Base-by-base conservation (phyloP, 345 rosid genomes). In the Euphorbia pulcherrima region DNA sequence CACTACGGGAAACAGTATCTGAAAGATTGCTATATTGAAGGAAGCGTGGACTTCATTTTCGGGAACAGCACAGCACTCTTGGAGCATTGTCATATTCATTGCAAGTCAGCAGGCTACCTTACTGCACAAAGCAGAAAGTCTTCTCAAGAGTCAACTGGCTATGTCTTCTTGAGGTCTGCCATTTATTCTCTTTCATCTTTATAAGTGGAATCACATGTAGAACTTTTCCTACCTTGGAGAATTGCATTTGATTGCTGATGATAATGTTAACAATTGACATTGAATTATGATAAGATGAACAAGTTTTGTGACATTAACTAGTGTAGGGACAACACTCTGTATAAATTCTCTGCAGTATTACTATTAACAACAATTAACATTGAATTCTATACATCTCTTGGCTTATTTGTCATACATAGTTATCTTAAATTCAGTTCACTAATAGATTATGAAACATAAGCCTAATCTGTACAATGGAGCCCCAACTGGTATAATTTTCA, bases 41-140 rank as follows among this genome's bases (percentile, higher is more conserved):
- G 99, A 71, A 86, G 93, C 1, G 93, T 89, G 54, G 99, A 92
- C 83, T 90, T 92, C 82, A 92, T 92, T 64, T 94, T 95, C 54
- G 99, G 97, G 70, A 95, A 95, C 67, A 95, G 96, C 72, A 92
- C 97, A 0, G 90, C 97, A 13, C 87, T 92, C 23, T 78, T 95
- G 78, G 99, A 95, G 87, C 92, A 94, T 60, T 92, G 99, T 65
- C 99, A 94, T 72, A 88, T 94, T 69, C 87, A 94, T 75, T 94
- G 97, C 90, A 94, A 92, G 78, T 77, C 97, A 18, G 85, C 79
- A 20, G 97, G 97, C 60, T 92, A 64, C 73, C 78, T 94, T 62
- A 92, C 97, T 54, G 97, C 99, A 48, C 99, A 94, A 48, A 86
- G 97, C 85, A 85, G 97, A n/a, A 94, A 94, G 81, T 73, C 99